Percentiles rank a stretch among this genome's conserved stretches.
Evolutionary conservation across 495 filamentous ascomycete species (phyloP).

Genomic region (Talaromyces adpressus): DNA sequence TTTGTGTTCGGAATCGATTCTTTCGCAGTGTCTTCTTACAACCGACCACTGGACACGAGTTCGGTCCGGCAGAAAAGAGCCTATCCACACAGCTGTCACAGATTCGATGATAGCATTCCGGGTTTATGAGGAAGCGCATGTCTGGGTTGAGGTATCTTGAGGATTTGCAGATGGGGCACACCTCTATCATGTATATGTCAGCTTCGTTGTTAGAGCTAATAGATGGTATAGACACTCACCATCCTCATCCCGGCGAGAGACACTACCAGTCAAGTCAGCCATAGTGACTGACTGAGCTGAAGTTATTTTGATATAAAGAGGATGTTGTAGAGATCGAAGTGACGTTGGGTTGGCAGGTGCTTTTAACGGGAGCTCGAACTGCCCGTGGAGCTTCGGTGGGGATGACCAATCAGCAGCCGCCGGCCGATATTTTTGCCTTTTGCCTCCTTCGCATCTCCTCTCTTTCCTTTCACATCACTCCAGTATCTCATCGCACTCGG

Average conservation of each 20-base stretch:
- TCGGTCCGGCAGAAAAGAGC: slow-evolving; percentile 84
- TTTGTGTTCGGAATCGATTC: slow-evolving; percentile 74
- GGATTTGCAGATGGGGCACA: slow-evolving; percentile 95
- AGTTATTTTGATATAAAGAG: slow-evolving; percentile 12
- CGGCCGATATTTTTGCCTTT: slow-evolving; percentile 17
- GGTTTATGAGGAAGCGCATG: slow-evolving; percentile 92
- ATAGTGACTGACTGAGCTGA: not conserved
- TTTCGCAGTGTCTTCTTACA: slow-evolving; percentile 83
- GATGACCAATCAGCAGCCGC: slow-evolving; percentile 18
- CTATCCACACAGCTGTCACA: slow-evolving; percentile 91
- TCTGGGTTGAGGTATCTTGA: slow-evolving; percentile 88
- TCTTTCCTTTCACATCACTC: slow-evolving; percentile 4
- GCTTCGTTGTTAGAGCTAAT: not conserved
- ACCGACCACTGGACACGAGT: slow-evolving; percentile 81
- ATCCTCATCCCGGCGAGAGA: slow-evolving; percentile 42
- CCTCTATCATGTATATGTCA: slow-evolving; percentile 45
- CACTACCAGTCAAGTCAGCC: not conserved
- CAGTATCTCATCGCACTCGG: not conserved
- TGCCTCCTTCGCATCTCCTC: slow-evolving; percentile 4
- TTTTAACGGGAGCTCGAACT: not conserved
- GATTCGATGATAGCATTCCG: slow-evolving; percentile 99
- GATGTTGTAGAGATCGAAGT: slow-evolving; percentile 20
- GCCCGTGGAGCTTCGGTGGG: slow-evolving; percentile 4
- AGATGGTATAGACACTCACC: slow-evolving; percentile 24
- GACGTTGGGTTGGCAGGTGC: not conserved